Evolutionary conservation across 352 stramenopile genomes (phyloP).

Genomic region (Globisporangium nunn): DNA sequence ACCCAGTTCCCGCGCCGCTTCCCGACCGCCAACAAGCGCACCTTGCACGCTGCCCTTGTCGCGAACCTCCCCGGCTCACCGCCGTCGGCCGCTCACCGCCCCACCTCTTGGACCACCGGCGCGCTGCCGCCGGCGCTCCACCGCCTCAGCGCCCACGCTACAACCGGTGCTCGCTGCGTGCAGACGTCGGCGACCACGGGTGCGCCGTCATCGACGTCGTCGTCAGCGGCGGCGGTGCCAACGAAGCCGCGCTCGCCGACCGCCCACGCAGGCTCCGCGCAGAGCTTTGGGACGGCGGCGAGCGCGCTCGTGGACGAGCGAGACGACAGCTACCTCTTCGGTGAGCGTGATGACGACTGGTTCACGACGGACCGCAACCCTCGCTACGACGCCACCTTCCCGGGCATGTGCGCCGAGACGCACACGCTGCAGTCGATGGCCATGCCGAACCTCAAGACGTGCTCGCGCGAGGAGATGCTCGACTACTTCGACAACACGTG

Average conservation of each 20-base stretch:
- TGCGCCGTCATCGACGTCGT: neutral
- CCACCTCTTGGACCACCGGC: constrained; percentile 1
- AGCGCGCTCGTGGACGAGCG: constrained; percentile 24
- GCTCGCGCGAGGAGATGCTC: constrained; percentile 82
- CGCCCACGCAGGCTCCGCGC: constrained; percentile 4
- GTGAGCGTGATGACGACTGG: constrained; percentile 57
- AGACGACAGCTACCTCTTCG: constrained; percentile 53
- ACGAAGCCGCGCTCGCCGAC: constrained; percentile 9
- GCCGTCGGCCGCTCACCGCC: constrained; percentile 3
- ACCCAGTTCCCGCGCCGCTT: constrained; percentile 79
- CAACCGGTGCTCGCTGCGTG: constrained; percentile 8
- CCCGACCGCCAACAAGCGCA: constrained; percentile 61
- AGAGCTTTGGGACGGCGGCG: constrained; percentile 15
- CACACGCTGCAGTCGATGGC: constrained; percentile 44
- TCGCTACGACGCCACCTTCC: constrained; percentile 46
- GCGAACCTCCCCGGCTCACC: constrained; percentile 4
- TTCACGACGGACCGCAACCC: constrained; percentile 65
- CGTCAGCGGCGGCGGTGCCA: neutral
- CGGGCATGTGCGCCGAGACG: constrained; percentile 33
- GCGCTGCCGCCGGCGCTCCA: neutral
- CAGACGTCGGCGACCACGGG: constrained; percentile 6
- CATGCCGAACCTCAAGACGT: constrained; percentile 82
- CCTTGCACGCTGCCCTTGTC: constrained; percentile 18
- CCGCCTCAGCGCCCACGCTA: neutral
- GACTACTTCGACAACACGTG: constrained; percentile 96